phyloP scores from a whole-genome alignment of 306 rosid genomes.

The Vicia sativa region DNA sequence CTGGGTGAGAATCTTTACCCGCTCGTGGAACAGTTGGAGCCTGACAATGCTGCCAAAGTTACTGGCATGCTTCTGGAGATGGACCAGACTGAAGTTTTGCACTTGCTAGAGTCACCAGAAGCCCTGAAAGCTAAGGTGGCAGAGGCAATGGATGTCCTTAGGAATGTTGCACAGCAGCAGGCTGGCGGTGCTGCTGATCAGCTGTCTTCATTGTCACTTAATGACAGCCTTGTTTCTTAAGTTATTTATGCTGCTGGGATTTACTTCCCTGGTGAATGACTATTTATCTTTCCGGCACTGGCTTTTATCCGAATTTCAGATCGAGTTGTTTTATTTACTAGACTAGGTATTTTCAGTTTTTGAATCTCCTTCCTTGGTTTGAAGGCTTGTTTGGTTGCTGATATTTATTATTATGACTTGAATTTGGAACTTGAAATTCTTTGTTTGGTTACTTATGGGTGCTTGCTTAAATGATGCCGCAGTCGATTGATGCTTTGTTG shows the following conservation, averaged over 20 bases:
- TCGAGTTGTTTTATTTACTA: slow-evolving; percentile 46
- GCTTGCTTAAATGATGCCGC: not conserved
- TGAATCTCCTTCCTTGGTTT: slow-evolving; percentile 21
- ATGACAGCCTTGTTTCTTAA: slow-evolving; percentile 80
- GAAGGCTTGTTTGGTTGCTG: slow-evolving; percentile 28
- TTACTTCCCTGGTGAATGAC: slow-evolving; percentile 24
- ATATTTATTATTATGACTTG: slow-evolving; percentile 33
- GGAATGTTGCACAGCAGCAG: slow-evolving; percentile 92
- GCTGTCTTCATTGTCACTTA: slow-evolving; percentile 73
- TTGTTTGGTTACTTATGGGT: slow-evolving; percentile 11
- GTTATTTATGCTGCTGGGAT: slow-evolving; percentile 24
- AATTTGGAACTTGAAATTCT: slow-evolving; percentile 20
- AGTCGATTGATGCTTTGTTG: not conserved
- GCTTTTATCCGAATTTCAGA: slow-evolving; percentile 41
- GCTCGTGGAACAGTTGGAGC: slow-evolving; percentile 95
- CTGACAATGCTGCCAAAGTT: slow-evolving; percentile 95
- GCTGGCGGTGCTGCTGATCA: slow-evolving; percentile 86
- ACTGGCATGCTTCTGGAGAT: slow-evolving; percentile 99
- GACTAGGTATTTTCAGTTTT: slow-evolving; percentile 33
- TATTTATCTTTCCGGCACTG: slow-evolving; percentile 40
- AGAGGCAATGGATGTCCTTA: slow-evolving; percentile 95
- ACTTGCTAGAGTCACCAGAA: slow-evolving; percentile 96
- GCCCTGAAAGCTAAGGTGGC: slow-evolving; percentile 97
- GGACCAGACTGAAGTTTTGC: slow-evolving; percentile 98
- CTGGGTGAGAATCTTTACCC: slow-evolving; percentile 98